Conservation (phyloP, 495 filamentous ascomycete genomes). For the Annulohypoxylon maeteangense region DNA sequence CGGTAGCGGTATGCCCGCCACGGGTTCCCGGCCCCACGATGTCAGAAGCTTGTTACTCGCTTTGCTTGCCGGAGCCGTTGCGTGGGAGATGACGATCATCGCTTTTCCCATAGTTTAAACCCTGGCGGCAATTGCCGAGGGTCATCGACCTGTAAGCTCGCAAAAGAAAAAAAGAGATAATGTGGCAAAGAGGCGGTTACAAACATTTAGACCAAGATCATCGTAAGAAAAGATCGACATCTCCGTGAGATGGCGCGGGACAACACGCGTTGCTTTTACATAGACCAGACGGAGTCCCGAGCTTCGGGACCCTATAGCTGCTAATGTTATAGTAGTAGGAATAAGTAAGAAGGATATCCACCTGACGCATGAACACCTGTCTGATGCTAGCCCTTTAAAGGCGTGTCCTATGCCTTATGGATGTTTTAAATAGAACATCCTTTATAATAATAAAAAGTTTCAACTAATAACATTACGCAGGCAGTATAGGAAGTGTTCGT, state of each 20-base stretch:
- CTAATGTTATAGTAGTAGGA: no score
- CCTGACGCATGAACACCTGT: background rate
- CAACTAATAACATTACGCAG: slow-evolving; percentile 4
- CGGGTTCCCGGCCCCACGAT: slow-evolving; percentile 33
- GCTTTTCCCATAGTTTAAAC: slow-evolving; percentile 16
- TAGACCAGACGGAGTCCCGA: background rate
- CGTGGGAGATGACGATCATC: slow-evolving; percentile 42
- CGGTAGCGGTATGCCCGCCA: slow-evolving; percentile 25
- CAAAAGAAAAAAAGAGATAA: background rate
- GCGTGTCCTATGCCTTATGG: background rate
- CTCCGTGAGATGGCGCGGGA: slow-evolving; percentile 40
- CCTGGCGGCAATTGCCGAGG: slow-evolving; percentile 37
- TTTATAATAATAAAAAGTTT: slow-evolving; percentile 10
- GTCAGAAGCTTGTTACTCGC: slow-evolving; percentile 25
- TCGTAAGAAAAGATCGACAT: slow-evolving; percentile 37
- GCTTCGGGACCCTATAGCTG: background rate
- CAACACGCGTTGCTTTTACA: slow-evolving; percentile 22
- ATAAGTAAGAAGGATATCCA: background rate
- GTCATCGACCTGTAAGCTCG: slow-evolving; percentile 4
- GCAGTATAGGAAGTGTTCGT: slow-evolving; percentile 2
- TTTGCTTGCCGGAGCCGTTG: slow-evolving; percentile 23
- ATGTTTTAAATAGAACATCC: slow-evolving; percentile 4
- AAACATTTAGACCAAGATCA: slow-evolving; percentile 33
- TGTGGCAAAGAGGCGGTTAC: slow-evolving; percentile 10
- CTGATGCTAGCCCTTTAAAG: background rate